phyloP scores from a whole-genome alignment of 148 eudicot species.

The Tetragonia tetragonoides region DNA sequence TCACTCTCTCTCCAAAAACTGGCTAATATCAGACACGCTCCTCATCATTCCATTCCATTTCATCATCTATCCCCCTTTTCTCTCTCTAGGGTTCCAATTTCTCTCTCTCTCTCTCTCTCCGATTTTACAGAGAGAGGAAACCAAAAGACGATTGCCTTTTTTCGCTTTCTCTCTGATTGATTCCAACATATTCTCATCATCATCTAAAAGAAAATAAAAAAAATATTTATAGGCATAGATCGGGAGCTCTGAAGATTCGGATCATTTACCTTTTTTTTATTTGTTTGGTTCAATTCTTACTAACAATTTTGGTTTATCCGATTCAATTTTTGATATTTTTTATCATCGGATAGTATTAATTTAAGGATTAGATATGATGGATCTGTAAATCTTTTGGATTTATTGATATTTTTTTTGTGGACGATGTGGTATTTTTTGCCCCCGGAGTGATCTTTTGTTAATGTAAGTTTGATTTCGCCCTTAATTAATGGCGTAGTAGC shows the following conservation, averaged over 20 bases:
- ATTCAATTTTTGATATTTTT: background rate
- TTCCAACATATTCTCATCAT: constrained; percentile 25
- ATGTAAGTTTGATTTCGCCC: constrained; percentile 19
- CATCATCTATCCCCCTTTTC: background rate
- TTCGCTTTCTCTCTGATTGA: background rate
- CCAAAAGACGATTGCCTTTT: background rate
- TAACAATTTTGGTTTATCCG: background rate
- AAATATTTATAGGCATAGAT: background rate
- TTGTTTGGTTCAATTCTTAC: background rate
- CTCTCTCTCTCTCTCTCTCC: constrained; percentile 8
- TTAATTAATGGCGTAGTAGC: background rate
- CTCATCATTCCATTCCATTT: background rate
- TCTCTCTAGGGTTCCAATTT: constrained; percentile 43
- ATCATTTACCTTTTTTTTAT: background rate
- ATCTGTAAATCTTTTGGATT: constrained; percentile 16
- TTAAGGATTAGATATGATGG: constrained; percentile 7
- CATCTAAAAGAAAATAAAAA: no score
- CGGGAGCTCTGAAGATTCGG: constrained; percentile 1
- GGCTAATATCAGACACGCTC: background rate
- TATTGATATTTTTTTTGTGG: background rate
- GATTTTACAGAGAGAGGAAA: background rate
- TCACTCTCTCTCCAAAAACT: constrained; percentile 3
- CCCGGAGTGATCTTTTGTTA: constrained; percentile 7
- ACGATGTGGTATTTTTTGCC: constrained; percentile 11
- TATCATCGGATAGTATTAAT: background rate